These are phyloP conservation scores for Plantago coronopus DNA, from an alignment of 305 asterid species.

Conservation along the genomic window DNA sequence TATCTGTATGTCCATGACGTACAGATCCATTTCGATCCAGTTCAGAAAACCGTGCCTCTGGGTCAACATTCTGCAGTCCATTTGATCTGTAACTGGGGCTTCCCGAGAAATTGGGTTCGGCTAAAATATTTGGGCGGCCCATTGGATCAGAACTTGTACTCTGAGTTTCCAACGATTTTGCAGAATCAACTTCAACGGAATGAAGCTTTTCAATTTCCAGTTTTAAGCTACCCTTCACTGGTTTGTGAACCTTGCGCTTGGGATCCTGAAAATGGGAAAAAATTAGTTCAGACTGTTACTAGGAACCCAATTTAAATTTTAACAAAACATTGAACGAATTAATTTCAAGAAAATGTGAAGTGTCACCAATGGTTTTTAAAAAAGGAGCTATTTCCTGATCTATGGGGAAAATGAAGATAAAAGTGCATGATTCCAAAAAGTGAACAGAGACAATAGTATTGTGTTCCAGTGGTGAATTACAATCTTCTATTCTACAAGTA, in stretches of 20 bases:
- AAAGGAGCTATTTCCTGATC: neutral
- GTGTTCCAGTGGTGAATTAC: too few species aligned
- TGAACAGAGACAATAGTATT: neutral
- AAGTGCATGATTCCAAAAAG: neutral
- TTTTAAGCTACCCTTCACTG: slow-evolving; percentile 84
- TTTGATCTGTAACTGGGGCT: slow-evolving; percentile 42
- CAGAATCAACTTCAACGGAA: slow-evolving; percentile 54
- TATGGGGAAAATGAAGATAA: neutral
- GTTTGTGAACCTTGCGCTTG: slow-evolving; percentile 91
- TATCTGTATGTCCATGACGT: slow-evolving; percentile 45
- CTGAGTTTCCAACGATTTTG: slow-evolving; percentile 53
- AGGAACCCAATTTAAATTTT: slow-evolving; percentile 15
- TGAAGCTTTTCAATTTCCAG: slow-evolving; percentile 96
- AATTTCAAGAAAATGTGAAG: too few species aligned
- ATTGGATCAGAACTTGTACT: slow-evolving; percentile 45
- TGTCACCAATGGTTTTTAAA: neutral
- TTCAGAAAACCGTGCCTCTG: slow-evolving; percentile 50
- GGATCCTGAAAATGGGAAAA: slow-evolving; percentile 66
- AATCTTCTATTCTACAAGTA: slow-evolving; percentile 3
- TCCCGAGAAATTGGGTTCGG: slow-evolving; percentile 38
- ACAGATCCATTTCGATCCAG: slow-evolving; percentile 68
- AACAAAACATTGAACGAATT: slow-evolving; percentile 16
- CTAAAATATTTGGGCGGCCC: slow-evolving; percentile 43
- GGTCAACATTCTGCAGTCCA: slow-evolving; percentile 34
- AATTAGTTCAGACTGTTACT: slow-evolving; percentile 27